Base-by-base conservation (phyloP, 805 yeast genomes). In the Candida peoriensis region DNA sequence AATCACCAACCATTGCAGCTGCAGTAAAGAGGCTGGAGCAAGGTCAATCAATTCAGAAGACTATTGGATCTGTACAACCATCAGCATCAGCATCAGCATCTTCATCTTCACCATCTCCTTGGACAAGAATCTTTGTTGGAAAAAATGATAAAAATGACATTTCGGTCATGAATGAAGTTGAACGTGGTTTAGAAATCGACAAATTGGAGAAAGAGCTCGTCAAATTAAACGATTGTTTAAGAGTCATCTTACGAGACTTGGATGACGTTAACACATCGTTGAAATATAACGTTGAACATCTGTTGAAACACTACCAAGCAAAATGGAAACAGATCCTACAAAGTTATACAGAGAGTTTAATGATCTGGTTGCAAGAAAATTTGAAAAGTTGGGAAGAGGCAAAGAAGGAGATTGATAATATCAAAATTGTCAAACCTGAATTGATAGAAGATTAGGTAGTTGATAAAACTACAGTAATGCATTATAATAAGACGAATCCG, bases 321-420 rank as follows among this genome's bases (percentile, higher is more conserved):
- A 55, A 50, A 32, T 58, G 64, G 55, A 42, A 43, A 13, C 36
- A 39, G 5, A 46, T 65, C 22, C 42, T 63, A 31, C 43, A 46
- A 17, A 40, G 49, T n/a, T 61, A 61, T 26, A 41, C 66, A 1
- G 54, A 53, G 27, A 51, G 60, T 3, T 43, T 64, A 11, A 38
- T 62, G 20, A 55, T 56, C 17, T 66, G 64, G 61, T 46, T 64
- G 9, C 49, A 36, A 29, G 71, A 62, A 37, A 60, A 63, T 36
- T 41, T 63, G 19, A 47, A 49, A 15, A 59, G 65, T 11, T 65
- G 70, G 70, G 55, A 61, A 40, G 56, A 56, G 30, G 66, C 70
- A 9, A 59, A 56, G 35, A 18, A 20, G 6, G 51, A 42, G 13
- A 43, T 52, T 32, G 44, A 47, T 10, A 33, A 37, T 1, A 39